phyloP scores from a whole-genome alignment of 2,329 filamentous ascomycete genomes.

The Exophiala sideris region DNA sequence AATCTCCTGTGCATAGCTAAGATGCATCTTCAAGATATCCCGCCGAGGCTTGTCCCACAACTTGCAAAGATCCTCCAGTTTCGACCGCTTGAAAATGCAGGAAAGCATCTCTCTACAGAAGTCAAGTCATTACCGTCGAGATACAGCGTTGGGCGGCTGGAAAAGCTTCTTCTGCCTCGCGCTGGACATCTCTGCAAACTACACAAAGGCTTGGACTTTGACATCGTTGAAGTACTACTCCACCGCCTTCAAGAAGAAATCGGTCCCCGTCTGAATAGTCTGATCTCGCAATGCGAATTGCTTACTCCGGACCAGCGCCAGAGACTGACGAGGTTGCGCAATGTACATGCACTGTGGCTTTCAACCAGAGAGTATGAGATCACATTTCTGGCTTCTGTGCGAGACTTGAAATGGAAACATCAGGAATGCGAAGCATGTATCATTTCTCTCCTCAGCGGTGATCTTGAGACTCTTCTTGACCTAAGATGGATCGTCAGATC shows the following conservation, averaged over 20 bases:
- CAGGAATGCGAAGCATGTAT: slow-evolving; percentile 41
- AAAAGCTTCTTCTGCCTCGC: slow-evolving; percentile 20
- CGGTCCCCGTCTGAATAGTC: slow-evolving; percentile 23
- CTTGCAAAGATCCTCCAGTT: slow-evolving; percentile 19
- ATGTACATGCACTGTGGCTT: slow-evolving; percentile 36
- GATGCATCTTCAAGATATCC: slow-evolving; percentile 24
- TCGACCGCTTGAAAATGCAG: slow-evolving; percentile 11
- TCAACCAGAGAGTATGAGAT: slow-evolving; percentile 10
- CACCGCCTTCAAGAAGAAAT: slow-evolving; percentile 25
- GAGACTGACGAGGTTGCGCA: slow-evolving; percentile 30
- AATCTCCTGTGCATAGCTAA: not conserved
- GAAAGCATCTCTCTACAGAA: slow-evolving; percentile 11
- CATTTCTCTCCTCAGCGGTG: slow-evolving; percentile 31
- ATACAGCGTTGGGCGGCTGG: slow-evolving; percentile 24
- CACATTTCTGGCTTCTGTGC: slow-evolving; percentile 7
- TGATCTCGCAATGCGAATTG: slow-evolving; percentile 16
- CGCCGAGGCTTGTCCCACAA: slow-evolving; percentile 3
- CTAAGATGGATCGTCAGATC: slow-evolving; percentile 28
- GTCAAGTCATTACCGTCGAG: slow-evolving; percentile 21
- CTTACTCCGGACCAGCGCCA: slow-evolving; percentile 16
- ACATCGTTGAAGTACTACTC: slow-evolving; percentile 21
- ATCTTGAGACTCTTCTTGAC: slow-evolving; percentile 31
- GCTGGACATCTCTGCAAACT: slow-evolving; percentile 19
- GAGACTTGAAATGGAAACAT: slow-evolving; percentile 25
- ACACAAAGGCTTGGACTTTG: slow-evolving; percentile 24